Evolutionary conservation across 108 stramenopile species (phyloP).

Genomic region (Schizochytrium sp.): DNA sequence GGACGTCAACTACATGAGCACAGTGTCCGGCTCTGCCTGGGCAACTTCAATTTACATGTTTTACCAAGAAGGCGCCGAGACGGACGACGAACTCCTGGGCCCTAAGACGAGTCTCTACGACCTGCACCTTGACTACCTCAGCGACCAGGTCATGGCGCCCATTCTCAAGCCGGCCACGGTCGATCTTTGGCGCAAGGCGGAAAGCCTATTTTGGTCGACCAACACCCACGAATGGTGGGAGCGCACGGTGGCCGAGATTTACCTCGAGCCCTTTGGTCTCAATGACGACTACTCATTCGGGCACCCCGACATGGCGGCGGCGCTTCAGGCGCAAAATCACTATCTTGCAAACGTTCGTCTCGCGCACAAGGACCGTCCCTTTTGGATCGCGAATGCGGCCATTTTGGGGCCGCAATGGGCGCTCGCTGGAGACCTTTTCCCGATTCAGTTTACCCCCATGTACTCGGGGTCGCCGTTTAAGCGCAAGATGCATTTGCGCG

Average conservation of each 20-base stretch:
- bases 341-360: background rate
- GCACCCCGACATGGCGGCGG: background rate
- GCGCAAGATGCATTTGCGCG: background rate
- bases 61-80: background rate
- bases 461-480: background rate
- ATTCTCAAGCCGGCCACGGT: background rate
- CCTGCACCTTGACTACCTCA: background rate
- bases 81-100: background rate
- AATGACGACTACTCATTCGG: background rate
- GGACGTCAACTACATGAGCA: background rate
- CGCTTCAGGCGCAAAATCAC: background rate
- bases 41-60: background rate
- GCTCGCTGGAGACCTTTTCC: background rate
- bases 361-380: background rate
- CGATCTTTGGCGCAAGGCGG: background rate
- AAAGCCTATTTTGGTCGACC: background rate
- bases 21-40: background rate
- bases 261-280: conserved; percentile 16
- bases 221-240: background rate
- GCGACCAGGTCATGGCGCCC: background rate
- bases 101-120: background rate
- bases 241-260: background rate
- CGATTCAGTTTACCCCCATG: conserved; percentile 6
- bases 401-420: background rate
- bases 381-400: conserved; percentile 2